Conservation (phyloP, 768 basidiomycete genomes). For the Suillus paluster region DNA sequence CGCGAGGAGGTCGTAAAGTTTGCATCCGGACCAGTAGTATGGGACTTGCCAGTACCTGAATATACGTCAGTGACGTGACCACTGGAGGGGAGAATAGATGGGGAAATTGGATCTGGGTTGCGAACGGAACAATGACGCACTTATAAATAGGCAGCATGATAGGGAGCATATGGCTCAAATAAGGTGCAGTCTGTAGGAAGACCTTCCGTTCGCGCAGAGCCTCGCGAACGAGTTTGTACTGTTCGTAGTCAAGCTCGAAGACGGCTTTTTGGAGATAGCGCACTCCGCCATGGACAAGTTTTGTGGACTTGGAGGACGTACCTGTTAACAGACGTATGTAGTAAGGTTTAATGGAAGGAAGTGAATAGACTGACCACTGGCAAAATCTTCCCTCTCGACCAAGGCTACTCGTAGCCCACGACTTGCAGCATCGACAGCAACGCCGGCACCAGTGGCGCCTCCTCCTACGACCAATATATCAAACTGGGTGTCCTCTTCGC, state of each 20-base stretch:
- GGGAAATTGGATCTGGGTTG: not conserved
- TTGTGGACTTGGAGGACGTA: conserved; percentile 96
- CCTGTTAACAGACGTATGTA: conserved; percentile 46
- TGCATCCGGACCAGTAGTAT: conserved; percentile 94
- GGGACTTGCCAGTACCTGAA: conserved; percentile 93
- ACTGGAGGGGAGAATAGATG: not conserved
- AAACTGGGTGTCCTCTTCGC: conserved; percentile 54
- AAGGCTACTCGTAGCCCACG: conserved; percentile 91
- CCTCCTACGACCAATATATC: conserved; percentile 90
- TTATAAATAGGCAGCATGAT: conserved; percentile 99
- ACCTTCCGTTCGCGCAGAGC: conserved; percentile 91
- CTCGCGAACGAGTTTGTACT: conserved; percentile 95
- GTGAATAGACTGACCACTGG: conserved; percentile 60
- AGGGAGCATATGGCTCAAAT: conserved; percentile 89
- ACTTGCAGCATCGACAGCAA: conserved; percentile 94
- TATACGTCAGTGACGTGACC: conserved; percentile 8
- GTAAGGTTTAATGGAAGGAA: not conserved
- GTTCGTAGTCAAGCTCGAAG: conserved; percentile 94
- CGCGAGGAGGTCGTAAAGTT: conserved; percentile 94
- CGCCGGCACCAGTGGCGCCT: conserved; percentile 94
- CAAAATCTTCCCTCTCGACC: conserved; percentile 93
- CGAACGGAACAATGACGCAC: conserved; percentile 40
- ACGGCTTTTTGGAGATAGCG: conserved; percentile 97
- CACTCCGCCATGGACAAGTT: conserved; percentile 97
- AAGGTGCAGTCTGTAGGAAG: conserved; percentile 95